Evolutionary conservation across 352 stramenopile species (phyloP).

Genomic region (Pythium utonaiense): DNA sequence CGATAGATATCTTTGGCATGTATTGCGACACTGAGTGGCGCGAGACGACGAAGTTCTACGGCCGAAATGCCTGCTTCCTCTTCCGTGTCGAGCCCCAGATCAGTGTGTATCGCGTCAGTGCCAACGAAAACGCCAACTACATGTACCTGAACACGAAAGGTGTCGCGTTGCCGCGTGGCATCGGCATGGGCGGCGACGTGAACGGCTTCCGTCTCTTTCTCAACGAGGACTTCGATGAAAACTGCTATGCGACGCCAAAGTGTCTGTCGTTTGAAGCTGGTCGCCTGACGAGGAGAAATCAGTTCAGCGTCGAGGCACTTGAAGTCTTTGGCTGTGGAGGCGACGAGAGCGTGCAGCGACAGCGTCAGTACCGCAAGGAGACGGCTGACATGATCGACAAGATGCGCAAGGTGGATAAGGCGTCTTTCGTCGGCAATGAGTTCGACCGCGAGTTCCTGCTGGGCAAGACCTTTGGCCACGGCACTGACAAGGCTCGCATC

Average conservation of each 20-base stretch:
- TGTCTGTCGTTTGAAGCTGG: constrained; percentile 71
- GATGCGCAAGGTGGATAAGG: constrained; percentile 84
- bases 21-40: constrained; percentile 86
- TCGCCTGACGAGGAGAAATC: constrained; percentile 46
- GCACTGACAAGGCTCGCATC: constrained; percentile 54
- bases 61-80: constrained; percentile 78
- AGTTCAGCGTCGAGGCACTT: constrained; percentile 63
- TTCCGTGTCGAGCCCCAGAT: constrained; percentile 67
- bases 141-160: constrained; percentile 90
- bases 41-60: constrained; percentile 75
- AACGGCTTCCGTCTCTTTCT: constrained; percentile 76
- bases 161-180: constrained; percentile 59
- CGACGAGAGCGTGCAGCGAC: constrained; percentile 42
- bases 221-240: constrained; percentile 82
- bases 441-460: constrained; percentile 86
- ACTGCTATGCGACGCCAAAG: constrained; percentile 75
- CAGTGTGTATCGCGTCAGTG: constrained; percentile 54
- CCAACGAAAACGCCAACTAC: constrained; percentile 53
- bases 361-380: constrained; percentile 70
- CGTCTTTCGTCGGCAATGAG: constrained; percentile 75
- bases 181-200: constrained; percentile 75
- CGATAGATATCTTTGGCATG: constrained; percentile 83
- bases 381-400: constrained; percentile 80
- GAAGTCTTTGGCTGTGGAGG: constrained; percentile 82
- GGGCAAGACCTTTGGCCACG: constrained; percentile 74